Evolutionary conservation across 352 stramenopile genomes (phyloP).

Genomic region (Saprolegnia diclina): DNA sequence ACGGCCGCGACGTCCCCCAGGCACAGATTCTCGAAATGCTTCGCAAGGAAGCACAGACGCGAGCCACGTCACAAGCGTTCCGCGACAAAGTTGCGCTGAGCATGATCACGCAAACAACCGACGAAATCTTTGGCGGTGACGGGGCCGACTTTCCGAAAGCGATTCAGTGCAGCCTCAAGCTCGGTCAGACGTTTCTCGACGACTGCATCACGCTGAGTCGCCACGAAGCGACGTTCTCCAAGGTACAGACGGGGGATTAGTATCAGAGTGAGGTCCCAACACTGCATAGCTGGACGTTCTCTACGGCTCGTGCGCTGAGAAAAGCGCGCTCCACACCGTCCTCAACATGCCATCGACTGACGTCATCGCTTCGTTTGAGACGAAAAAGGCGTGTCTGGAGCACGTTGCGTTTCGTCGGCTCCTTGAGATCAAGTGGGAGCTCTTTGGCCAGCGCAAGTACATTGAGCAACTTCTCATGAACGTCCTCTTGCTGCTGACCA

Average conservation of each 20-base stretch:
- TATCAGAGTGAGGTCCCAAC: too few relatives aligned
- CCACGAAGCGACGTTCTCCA: background rate
- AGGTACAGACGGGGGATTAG: background rate
- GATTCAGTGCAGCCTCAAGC: background rate
- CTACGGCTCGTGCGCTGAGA: background rate
- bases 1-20: too few relatives aligned
- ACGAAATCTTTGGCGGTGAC: background rate
- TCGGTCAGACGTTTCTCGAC: background rate
- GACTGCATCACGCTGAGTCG: background rate
- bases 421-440: slow-evolving; percentile 14
- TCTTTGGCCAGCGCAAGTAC: slow-evolving; percentile 15
- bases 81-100: background rate
- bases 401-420: slow-evolving; percentile 7
- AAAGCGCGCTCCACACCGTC: background rate
- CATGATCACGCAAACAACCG: background rate
- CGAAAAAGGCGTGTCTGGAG: background rate
- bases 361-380: background rate
- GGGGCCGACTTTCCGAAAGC: background rate
- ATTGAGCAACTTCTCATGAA: slow-evolving; percentile 18
- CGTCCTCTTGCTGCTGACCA: background rate
- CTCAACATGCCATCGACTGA: background rate
- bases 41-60: background rate
- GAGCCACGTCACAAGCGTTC: background rate
- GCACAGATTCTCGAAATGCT: background rate
- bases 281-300: background rate